phyloP scores from a whole-genome alignment of 2,329 filamentous ascomycete species.

The Neurospora sp. region DNA sequence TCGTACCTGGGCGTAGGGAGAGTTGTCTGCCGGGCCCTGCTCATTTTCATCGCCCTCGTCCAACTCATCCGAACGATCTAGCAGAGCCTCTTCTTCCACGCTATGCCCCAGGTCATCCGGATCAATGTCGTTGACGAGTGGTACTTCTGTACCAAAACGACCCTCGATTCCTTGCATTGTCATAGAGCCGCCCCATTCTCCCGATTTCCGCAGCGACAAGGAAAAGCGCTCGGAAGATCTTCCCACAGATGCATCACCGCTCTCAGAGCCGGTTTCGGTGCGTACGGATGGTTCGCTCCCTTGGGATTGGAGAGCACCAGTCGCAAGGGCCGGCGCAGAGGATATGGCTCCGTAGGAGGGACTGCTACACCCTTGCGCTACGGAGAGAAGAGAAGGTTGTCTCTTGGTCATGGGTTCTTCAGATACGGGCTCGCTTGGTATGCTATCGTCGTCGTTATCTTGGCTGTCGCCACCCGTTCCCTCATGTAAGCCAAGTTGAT shows the following conservation, averaged over 20 bases:
- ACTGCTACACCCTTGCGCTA: constrained; percentile 20
- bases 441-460: constrained; percentile 9
- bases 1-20: constrained; percentile 68
- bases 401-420: constrained; percentile 19
- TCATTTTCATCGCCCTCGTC: constrained; percentile 31
- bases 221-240: constrained; percentile 19
- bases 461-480: constrained; percentile 12
- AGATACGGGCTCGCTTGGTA: constrained; percentile 9
- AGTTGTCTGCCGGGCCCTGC: constrained; percentile 54
- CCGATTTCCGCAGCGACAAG: constrained; percentile 27
- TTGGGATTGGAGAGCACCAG: background rate
- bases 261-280: background rate
- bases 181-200: constrained; percentile 41
- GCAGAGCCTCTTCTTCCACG: constrained; percentile 24
- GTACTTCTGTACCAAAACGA: constrained; percentile 39
- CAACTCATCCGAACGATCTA: constrained; percentile 27
- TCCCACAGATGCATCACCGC: constrained; percentile 7
- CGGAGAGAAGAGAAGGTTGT: constrained; percentile 21
- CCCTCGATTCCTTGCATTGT: constrained; percentile 45
- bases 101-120: constrained; percentile 18
- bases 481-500: constrained; percentile 10
- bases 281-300: background rate
- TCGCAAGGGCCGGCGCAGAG: constrained; percentile 7
- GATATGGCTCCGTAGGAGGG: constrained; percentile 26
- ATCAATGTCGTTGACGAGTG: constrained; percentile 36